A percentile compares a stretch with the other conserved stretches of the same genome.
These are phyloP conservation scores for Marasmius oreades DNA, from an alignment of 1,284 basidiomycete species.

Conservation along the genomic window DNA sequence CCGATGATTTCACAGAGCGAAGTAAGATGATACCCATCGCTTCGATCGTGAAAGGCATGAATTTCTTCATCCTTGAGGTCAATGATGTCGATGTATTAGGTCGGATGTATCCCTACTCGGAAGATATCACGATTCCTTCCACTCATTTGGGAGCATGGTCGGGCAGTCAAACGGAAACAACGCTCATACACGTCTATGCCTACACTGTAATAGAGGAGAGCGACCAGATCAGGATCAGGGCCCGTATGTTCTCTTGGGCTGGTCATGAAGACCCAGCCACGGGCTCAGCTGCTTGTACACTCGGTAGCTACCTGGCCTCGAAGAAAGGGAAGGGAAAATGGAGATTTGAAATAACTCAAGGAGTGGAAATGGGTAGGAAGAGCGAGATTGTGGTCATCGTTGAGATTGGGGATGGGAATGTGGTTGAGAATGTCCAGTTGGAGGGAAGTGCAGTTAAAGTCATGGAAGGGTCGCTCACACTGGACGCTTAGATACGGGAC, in stretches of 20 bases:
- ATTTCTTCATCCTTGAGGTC: constrained; percentile 37
- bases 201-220: constrained; percentile 24
- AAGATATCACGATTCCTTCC: constrained; percentile 20
- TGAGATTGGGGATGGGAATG: constrained; percentile 26
- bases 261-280: constrained; percentile 40
- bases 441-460: constrained; percentile 36
- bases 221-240: constrained; percentile 27
- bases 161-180: constrained; percentile 9
- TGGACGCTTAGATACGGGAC: not conserved
- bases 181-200: constrained; percentile 29
- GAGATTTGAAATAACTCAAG: constrained; percentile 35
- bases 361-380: constrained; percentile 41
- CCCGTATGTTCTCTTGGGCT: constrained; percentile 36
- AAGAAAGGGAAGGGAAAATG: constrained; percentile 32
- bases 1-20: constrained; percentile 33
- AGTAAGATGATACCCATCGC: constrained; percentile 33
- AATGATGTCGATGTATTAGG: constrained; percentile 33
- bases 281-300: constrained; percentile 41
- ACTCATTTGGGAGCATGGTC: constrained; percentile 34
- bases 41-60: constrained; percentile 45
- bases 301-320: constrained; percentile 35
- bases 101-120: constrained; percentile 24
- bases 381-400: constrained; percentile 38
- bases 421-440: constrained; percentile 31
- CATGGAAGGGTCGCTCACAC: constrained; percentile 26